Conservation (phyloP, 1,139 yeast genomes). For the Eremothecium cymbalariae region DNA sequence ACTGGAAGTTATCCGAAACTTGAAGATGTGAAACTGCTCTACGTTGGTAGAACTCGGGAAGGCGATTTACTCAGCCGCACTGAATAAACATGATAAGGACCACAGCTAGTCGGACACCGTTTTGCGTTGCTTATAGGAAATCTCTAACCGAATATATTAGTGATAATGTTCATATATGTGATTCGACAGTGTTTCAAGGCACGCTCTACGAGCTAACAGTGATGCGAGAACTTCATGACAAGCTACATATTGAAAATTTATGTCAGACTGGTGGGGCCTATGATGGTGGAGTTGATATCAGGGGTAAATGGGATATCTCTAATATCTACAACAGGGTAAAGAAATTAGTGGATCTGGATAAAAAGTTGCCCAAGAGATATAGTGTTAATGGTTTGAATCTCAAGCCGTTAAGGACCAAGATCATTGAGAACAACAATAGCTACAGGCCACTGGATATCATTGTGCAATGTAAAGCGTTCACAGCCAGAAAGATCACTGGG, state of each 20-base stretch:
- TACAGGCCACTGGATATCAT: slow-evolving; percentile 31
- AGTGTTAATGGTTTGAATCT: slow-evolving; percentile 31
- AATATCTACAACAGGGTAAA: slow-evolving; percentile 23
- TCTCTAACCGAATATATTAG: slow-evolving; percentile 16
- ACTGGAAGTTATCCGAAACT: too few relatives aligned
- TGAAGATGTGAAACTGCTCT: too few relatives aligned
- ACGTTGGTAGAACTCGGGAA: too few relatives aligned
- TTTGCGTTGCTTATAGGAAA: too few relatives aligned
- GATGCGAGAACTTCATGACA: slow-evolving; percentile 39
- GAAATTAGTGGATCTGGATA: slow-evolving; percentile 24
- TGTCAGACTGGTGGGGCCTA: slow-evolving; percentile 56
- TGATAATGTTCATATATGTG: slow-evolving; percentile 17
- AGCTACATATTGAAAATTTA: slow-evolving; percentile 36
- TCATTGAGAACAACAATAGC: slow-evolving; percentile 8
- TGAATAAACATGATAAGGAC: too few relatives aligned
- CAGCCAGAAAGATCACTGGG: slow-evolving; percentile 42
- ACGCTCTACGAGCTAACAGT: slow-evolving; percentile 59
- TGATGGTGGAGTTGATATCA: slow-evolving; percentile 66
- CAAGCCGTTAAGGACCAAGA: slow-evolving; percentile 20
- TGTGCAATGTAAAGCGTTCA: slow-evolving; percentile 52
- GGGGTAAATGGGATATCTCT: slow-evolving; percentile 50
- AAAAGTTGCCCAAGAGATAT: slow-evolving; percentile 30
- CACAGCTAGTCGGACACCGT: too few relatives aligned
- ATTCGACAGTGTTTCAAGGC: slow-evolving; percentile 54
- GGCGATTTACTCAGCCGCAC: too few relatives aligned